Evolutionary conservation across 2,329 filamentous ascomycete genomes (phyloP).

Genomic region (Incumbomyces delicatus): DNA sequence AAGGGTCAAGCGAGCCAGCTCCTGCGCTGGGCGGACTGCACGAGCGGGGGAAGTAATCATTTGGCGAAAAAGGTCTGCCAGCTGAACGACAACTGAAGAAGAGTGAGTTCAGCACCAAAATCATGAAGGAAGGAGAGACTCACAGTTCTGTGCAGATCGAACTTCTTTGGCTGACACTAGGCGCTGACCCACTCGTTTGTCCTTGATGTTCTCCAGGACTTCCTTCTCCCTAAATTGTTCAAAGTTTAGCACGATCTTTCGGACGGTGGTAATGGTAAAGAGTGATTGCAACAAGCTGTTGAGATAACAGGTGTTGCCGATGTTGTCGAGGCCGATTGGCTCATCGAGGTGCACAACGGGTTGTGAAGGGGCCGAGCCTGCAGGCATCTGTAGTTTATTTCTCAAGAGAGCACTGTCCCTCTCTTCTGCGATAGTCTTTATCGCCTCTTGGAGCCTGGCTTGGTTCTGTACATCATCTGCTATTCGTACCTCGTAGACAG

Average conservation of each 20-base stretch:
- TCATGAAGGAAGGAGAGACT: constrained; percentile 29
- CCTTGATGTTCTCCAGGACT: constrained; percentile 51
- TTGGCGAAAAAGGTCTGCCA: constrained; percentile 59
- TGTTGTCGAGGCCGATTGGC: constrained; percentile 82
- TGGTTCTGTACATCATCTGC: constrained; percentile 37
- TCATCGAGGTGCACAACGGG: constrained; percentile 33
- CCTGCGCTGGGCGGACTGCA: constrained; percentile 61
- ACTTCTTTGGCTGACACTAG: constrained; percentile 51
- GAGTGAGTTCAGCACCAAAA: constrained; percentile 19
- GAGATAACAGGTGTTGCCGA: constrained; percentile 95
- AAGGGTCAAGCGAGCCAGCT: constrained; percentile 71
- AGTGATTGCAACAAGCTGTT: constrained; percentile 95
- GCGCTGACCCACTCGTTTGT: constrained; percentile 67
- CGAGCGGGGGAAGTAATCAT: constrained; percentile 55
- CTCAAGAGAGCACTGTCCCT: constrained; percentile 28
- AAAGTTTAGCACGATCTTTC: constrained; percentile 69
- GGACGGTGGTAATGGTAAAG: constrained; percentile 74
- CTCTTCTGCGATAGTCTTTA: constrained; percentile 37
- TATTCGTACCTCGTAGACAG: constrained; percentile 38
- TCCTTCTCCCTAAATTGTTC: constrained; percentile 61
- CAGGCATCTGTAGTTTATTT: constrained; percentile 15
- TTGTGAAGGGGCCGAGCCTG: constrained; percentile 27
- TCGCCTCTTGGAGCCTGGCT: constrained; percentile 38
- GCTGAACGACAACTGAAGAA: constrained; percentile 58
- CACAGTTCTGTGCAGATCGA: constrained; percentile 61